phyloP scores from a whole-genome alignment of 1,139 yeast genomes.

The Kurtzmaniella quercitrusa region DNA sequence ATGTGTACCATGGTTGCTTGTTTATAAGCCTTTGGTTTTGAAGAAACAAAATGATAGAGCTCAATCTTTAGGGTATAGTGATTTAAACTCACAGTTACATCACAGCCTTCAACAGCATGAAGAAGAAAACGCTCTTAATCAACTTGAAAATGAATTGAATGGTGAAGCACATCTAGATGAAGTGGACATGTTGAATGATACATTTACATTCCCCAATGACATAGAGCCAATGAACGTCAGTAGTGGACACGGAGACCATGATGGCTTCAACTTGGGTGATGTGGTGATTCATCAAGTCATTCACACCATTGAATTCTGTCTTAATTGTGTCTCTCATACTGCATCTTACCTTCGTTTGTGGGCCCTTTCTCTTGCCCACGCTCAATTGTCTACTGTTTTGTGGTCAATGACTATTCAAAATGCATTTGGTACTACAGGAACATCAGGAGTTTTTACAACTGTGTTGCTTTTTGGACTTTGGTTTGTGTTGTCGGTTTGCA shows the following conservation, averaged over 20 bases:
- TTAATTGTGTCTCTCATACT: constrained; percentile 96
- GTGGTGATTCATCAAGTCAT: constrained; percentile 96
- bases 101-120: constrained; percentile 28
- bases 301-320: constrained; percentile 96
- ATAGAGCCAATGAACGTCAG: constrained; percentile 40
- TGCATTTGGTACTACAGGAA: constrained; percentile 72
- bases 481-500: constrained; percentile 87
- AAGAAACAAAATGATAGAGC: constrained; percentile 34
- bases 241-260: constrained; percentile 26
- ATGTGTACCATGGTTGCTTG: constrained; percentile 92
- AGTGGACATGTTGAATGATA: constrained; percentile 18
- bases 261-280: constrained; percentile 77
- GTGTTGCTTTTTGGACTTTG: constrained; percentile 87
- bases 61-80: constrained; percentile 30
- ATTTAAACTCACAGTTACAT: constrained; percentile 29
- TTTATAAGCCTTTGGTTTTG: constrained; percentile 81
- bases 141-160: constrained; percentile 21
- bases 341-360: constrained; percentile 95
- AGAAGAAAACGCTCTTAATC: constrained; percentile 30
- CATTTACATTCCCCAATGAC: constrained; percentile 42
- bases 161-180: constrained; percentile 18
- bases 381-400: constrained; percentile 87
- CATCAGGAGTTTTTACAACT: constrained; percentile 64
- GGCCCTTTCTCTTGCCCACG: constrained; percentile 97
- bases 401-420: constrained; percentile 94